These are phyloP conservation scores for Pistacia atlantica DNA, from an alignment of 345 rosid genomes.

Conservation along the genomic window DNA sequence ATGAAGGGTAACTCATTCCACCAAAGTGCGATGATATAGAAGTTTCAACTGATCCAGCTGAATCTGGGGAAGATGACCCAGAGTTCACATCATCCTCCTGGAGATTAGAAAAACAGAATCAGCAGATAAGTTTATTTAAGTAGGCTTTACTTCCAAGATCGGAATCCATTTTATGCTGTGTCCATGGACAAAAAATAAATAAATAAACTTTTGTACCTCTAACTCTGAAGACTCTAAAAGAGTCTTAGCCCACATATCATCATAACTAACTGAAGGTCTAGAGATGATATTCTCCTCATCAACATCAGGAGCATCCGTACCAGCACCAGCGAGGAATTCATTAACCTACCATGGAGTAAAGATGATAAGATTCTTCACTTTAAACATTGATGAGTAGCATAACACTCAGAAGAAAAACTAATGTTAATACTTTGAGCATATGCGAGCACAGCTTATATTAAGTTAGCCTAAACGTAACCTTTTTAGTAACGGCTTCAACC, in stretches of 20 bases:
- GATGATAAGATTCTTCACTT: constrained; percentile 16
- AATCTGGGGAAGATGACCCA: constrained; percentile 95
- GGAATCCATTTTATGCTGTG: not conserved
- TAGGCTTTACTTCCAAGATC: constrained; percentile 1
- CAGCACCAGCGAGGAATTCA: constrained; percentile 93
- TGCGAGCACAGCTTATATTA: not conserved
- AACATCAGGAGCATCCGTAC: constrained; percentile 99
- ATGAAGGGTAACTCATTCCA: constrained; percentile 95
- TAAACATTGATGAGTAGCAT: not conserved
- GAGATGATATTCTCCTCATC: constrained; percentile 88
- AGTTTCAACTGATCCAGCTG: constrained; percentile 93
- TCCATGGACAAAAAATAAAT: not conserved
- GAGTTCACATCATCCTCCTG: constrained; percentile 95
- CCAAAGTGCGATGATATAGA: constrained; percentile 98
- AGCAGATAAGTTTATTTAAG: not conserved
- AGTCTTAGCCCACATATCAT: constrained; percentile 99
- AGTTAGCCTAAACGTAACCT: constrained; percentile 7
- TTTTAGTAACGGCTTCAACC: not conserved
- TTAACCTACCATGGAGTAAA: constrained; percentile 65
- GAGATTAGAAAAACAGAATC: constrained; percentile 22
- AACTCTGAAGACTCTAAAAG: constrained; percentile 83
- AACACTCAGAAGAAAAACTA: not conserved
- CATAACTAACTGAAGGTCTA: constrained; percentile 92
- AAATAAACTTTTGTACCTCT: constrained; percentile 48
- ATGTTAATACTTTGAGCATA: constrained; percentile 2